phyloP scores from a whole-genome alignment of 2,329 filamentous ascomycete species.

The Bipolaris victoriae region DNA sequence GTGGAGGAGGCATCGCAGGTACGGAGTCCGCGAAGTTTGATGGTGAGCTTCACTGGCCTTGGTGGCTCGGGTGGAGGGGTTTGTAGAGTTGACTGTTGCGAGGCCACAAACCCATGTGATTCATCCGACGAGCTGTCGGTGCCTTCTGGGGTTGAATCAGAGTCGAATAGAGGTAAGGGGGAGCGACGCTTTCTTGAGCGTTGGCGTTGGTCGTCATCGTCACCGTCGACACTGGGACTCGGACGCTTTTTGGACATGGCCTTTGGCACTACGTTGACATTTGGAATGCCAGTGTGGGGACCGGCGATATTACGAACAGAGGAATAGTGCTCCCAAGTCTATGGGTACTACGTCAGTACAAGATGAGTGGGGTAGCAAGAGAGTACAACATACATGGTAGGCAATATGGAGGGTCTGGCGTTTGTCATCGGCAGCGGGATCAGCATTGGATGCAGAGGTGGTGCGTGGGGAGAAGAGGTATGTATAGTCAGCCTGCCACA shows the following conservation, averaged over 20 bases:
- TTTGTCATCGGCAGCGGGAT: constrained; percentile 40
- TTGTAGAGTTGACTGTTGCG: constrained; percentile 34
- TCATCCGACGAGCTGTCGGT: constrained; percentile 47
- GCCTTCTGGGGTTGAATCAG: constrained; percentile 47
- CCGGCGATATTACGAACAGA: constrained; percentile 67
- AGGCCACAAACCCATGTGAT: constrained; percentile 37
- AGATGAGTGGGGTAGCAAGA: background rate
- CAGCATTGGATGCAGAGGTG: constrained; percentile 31
- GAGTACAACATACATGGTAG: constrained; percentile 61
- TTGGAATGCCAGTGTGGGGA: constrained; percentile 62
- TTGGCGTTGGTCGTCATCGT: constrained; percentile 57
- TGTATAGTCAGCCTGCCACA: constrained; percentile 63
- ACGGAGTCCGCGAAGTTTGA: constrained; percentile 42
- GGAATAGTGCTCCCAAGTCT: constrained; percentile 71
- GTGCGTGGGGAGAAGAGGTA: constrained; percentile 57
- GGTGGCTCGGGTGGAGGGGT: constrained; percentile 25
- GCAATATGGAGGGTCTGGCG: constrained; percentile 61
- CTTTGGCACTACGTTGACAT: constrained; percentile 48
- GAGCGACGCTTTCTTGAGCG: constrained; percentile 61
- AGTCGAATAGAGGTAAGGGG: constrained; percentile 53
- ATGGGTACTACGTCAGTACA: constrained; percentile 28
- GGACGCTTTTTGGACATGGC: constrained; percentile 52
- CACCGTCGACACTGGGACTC: constrained; percentile 59
- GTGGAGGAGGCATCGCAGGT: constrained; percentile 33
- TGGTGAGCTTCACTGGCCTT: constrained; percentile 39